Evolutionary conservation across 352 stramenopile genomes (phyloP), one percentile per base, ranked within the genome.

Genomic region (Blastocystis sp.): DNA sequence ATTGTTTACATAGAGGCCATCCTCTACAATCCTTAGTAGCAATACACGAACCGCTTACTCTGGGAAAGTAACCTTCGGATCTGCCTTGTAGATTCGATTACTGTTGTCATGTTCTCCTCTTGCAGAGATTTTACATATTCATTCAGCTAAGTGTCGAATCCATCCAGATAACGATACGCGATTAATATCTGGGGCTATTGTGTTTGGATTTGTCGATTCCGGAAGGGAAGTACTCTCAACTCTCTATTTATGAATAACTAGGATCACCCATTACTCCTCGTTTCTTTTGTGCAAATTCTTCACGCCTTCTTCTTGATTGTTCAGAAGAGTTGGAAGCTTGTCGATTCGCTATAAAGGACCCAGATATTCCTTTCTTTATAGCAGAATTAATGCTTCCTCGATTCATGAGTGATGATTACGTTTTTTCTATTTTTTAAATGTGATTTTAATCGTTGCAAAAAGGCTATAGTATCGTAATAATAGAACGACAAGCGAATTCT

Each of bases 1-100:
- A 91, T 98, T 41, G 26, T 85, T 45, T 24, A 85, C 53, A 45
- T 68, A 68, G 24, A 39, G 30, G 5, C 50, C 50, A 65, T 85
- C 54, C 26, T 85, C 73, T 85, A 30, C 1, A 4, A 5, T 9
- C 50, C 13, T 66, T 34, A 50, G 5, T 13, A 9, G 1, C 8
- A 24, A 11, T 0, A 8, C 11, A 50, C 50, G 1, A 39, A 24
- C 1, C 30, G 30, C 39, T 11, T 68, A 85, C 73, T 69, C 68
- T 85, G 73, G 6, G 73, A 85, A 34, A 85, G 50, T 3, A 85
- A 43, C 53, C 53, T 50, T 16, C 73, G 47, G 43, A 85, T 68
- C 30, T 85, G 73, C 50, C 63, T 85, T 30, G 47, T 20, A 11
- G 47, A 50, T 6, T 69, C 41, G 7, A 85, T 41, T 11, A 50